Percentiles rank a stretch among this genome's conserved stretches.
phyloP scores from a whole-genome alignment of 495 filamentous ascomycete genomes.

The Neurospora terricola region DNA sequence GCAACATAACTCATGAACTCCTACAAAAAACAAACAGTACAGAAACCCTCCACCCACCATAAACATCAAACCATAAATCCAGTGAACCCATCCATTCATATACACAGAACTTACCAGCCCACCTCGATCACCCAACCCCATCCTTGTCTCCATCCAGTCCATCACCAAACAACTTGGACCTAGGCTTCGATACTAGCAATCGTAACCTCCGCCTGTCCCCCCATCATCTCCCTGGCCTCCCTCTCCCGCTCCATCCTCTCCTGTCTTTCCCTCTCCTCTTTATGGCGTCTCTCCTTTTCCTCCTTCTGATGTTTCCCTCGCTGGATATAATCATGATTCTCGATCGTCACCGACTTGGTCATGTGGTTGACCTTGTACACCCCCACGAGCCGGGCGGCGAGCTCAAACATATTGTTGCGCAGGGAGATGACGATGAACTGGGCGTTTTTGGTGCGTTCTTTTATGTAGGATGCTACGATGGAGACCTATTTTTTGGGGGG shows the following conservation, averaged over 20 bases:
- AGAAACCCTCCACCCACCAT: not conserved
- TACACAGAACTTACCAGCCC: not conserved
- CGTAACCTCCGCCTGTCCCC: not conserved
- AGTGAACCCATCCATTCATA: not conserved
- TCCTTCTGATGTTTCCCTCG: not conserved
- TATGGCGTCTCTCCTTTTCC: not conserved
- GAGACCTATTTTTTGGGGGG: constrained; percentile 55
- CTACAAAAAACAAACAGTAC: not conserved
- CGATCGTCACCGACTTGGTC: constrained; percentile 95
- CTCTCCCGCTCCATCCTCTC: not conserved
- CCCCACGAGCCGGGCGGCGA: constrained; percentile 83
- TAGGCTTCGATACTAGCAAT: not conserved
- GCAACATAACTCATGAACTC: not conserved
- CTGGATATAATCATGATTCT: constrained; percentile 65
- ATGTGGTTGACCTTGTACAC: constrained; percentile 99
- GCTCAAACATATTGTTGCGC: constrained; percentile 99
- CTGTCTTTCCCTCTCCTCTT: not conserved
- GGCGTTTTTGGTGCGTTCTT: constrained; percentile 96
- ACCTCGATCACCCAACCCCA: not conserved
- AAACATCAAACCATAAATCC: not conserved
- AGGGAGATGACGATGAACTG: constrained; percentile 98
- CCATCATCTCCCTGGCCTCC: not conserved
- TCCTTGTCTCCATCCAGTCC: too few species aligned
- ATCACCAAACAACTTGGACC: not conserved
- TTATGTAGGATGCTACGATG: constrained; percentile 97